These are phyloP conservation scores for Aureobasidium melanogenum DNA, from an alignment of 2,329 filamentous ascomycete species.

Conservation along the genomic window DNA sequence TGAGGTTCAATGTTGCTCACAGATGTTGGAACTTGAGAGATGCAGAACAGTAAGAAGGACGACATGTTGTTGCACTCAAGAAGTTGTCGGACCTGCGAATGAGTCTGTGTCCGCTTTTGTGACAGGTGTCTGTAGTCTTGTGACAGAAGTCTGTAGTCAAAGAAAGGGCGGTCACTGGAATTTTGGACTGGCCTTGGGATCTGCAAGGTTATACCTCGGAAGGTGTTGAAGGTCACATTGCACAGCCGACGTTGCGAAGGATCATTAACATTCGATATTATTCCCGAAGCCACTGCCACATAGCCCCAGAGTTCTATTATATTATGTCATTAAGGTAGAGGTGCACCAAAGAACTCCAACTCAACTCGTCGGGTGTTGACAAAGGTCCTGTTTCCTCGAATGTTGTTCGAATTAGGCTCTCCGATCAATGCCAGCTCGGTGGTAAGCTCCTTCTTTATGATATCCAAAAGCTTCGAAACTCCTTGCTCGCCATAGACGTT, in stretches of 20 bases:
- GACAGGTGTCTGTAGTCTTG: no score
- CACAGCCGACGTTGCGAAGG: neutral
- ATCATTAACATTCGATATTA: neutral
- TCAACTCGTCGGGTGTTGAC: slow-evolving; percentile 19
- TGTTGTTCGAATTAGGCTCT: slow-evolving; percentile 14
- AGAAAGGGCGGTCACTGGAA: no score
- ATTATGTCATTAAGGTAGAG: neutral
- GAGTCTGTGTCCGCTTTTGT: no score
- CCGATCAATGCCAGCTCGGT: slow-evolving; percentile 18
- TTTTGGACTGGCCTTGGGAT: no score
- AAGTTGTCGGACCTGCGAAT: no score
- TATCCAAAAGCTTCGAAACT: slow-evolving; percentile 46
- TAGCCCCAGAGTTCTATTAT: no score
- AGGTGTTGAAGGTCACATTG: neutral
- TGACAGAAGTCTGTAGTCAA: no score
- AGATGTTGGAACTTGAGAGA: neutral
- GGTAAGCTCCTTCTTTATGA: slow-evolving; percentile 43
- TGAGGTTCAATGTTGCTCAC: neutral
- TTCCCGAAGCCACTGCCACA: no score
- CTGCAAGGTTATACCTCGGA: neutral
- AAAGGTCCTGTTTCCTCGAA: slow-evolving; percentile 17
- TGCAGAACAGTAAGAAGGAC: neutral
- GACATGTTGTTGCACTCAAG: neutral
- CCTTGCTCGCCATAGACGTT: slow-evolving; percentile 52
- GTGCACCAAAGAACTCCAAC: slow-evolving; percentile 16